Conservation (phyloP, 305 asterid genomes). For the Fraxinus xanthoxyloides region DNA sequence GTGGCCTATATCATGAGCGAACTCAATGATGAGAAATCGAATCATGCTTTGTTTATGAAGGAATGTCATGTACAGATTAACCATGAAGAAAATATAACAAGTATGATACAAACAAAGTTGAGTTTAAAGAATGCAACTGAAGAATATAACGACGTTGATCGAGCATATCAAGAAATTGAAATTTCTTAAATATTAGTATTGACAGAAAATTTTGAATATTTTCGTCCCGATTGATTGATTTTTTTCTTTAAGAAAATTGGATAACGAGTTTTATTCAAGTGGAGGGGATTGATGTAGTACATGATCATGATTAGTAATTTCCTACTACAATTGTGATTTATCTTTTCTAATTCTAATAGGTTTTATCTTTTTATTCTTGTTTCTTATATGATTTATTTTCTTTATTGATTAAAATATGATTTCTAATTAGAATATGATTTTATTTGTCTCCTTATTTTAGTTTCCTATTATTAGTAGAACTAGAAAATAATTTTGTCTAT, state of each 20-base stretch:
- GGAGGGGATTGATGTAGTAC: background rate
- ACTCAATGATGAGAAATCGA: background rate
- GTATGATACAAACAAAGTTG: background rate
- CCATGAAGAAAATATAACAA: background rate
- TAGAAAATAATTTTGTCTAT: no score
- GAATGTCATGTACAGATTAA: background rate
- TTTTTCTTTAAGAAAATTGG: background rate
- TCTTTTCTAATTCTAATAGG: background rate
- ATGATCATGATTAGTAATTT: background rate
- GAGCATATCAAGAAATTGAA: background rate
- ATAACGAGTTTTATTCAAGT: background rate
- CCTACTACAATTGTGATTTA: background rate
- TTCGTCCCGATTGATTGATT: background rate
- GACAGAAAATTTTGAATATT: background rate
- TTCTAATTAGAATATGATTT: no score
- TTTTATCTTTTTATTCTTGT: no score
- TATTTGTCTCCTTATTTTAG: no score
- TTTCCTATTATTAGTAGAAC: no score
- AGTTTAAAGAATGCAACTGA: background rate
- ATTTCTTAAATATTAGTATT: background rate
- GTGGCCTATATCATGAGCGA: background rate
- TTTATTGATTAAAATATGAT: no score
- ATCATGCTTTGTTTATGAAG: background rate
- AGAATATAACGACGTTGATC: no score
- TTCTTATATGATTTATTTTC: no score